Conservation (phyloP, 2,329 filamentous ascomycete species). For the Fusarium concolor region DNA sequence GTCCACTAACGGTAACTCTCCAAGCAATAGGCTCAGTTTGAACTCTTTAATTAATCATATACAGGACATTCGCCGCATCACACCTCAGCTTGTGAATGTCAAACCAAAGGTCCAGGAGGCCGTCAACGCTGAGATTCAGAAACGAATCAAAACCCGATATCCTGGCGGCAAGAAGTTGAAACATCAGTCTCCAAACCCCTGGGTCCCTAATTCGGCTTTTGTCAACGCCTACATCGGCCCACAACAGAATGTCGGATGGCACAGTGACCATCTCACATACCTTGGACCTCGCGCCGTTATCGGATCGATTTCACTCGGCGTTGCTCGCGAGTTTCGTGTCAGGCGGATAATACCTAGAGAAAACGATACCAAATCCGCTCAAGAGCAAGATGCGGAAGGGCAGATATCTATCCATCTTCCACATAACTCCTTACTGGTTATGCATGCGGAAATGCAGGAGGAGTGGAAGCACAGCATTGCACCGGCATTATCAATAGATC, state of each 20-base stretch:
- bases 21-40: background rate
- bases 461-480: slow-evolving; percentile 93
- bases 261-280: slow-evolving; percentile 93
- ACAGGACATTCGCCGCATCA: slow-evolving; percentile 80
- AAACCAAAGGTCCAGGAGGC: slow-evolving; percentile 76
- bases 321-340: slow-evolving; percentile 92
- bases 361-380: slow-evolving; percentile 53
- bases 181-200: slow-evolving; percentile 78
- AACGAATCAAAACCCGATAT: slow-evolving; percentile 76
- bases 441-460: slow-evolving; percentile 99
- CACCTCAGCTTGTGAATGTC: slow-evolving; percentile 77
- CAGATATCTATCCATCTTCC: slow-evolving; percentile 94
- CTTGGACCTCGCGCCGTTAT: slow-evolving; percentile 90
- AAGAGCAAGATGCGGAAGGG: slow-evolving; percentile 74
- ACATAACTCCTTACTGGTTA: slow-evolving; percentile 91
- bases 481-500: slow-evolving; percentile 80
- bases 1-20: slow-evolving; percentile 69
- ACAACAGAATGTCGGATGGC: slow-evolving; percentile 87
- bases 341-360: slow-evolving; percentile 77
- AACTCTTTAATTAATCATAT: slow-evolving; percentile 17
- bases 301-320: slow-evolving; percentile 89
- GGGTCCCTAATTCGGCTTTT: slow-evolving; percentile 90
- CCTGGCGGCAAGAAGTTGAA: slow-evolving; percentile 78
- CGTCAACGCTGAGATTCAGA: slow-evolving; percentile 82
- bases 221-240: slow-evolving; percentile 93